These are phyloP conservation scores for Garcileccinum viscosum DNA, from an alignment of 1,284 basidiomycete species.

Conservation along the genomic window DNA sequence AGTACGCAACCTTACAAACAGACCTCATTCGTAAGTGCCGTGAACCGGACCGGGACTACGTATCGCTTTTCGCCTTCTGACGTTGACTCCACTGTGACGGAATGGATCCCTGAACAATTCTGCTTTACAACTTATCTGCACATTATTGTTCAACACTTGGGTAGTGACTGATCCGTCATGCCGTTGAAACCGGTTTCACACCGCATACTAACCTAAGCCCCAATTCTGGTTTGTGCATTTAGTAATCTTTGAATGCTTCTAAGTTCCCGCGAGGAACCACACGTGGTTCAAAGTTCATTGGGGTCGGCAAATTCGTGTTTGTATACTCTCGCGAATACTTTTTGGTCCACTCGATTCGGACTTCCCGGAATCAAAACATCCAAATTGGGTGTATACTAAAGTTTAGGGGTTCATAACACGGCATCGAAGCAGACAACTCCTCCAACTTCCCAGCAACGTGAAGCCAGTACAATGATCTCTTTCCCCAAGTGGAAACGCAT, in stretches of 20 bases:
- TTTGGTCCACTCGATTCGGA: background rate
- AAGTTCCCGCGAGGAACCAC: background rate
- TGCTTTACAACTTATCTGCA: background rate
- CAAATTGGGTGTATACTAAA: background rate
- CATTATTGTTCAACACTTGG: background rate
- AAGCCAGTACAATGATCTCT: background rate
- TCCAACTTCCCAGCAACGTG: background rate
- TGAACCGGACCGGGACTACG: conserved; percentile 15
- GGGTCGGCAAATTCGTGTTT: background rate
- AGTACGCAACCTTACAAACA: background rate
- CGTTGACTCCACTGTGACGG: background rate
- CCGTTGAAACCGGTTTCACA: background rate
- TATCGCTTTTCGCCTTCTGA: conserved; percentile 10
- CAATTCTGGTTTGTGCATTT: background rate
- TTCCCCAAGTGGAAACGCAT: background rate
- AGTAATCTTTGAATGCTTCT: background rate
- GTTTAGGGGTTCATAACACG: background rate
- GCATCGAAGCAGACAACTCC: background rate
- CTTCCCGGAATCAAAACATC: background rate
- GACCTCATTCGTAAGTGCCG: background rate
- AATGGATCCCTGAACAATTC: background rate
- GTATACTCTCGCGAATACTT: background rate
- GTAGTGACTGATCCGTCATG: background rate
- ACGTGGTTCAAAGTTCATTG: background rate
- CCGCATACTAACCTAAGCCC: background rate